Evolutionary conservation across 2,329 filamentous ascomycete species (phyloP).

Genomic region (Aspergillus hiratsukae): DNA sequence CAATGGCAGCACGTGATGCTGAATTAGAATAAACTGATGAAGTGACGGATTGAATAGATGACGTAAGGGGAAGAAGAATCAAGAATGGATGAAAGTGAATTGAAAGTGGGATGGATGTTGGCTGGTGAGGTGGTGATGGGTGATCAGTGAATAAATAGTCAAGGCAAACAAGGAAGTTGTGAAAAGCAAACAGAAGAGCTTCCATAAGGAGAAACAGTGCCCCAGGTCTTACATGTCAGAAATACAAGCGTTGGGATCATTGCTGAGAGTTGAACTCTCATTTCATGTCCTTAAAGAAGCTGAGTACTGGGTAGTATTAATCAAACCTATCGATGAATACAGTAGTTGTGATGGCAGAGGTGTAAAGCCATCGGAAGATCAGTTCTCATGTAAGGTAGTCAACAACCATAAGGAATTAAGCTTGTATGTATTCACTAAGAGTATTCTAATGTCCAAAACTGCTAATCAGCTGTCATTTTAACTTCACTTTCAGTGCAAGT

Average conservation of each 20-base stretch:
- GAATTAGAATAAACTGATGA: neutral
- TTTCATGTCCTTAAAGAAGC: neutral
- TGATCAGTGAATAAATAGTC: neutral
- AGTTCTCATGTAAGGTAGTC: neutral
- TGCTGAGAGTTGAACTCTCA: neutral
- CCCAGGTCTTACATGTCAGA: neutral
- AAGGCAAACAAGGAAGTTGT: neutral
- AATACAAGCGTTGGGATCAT: neutral
- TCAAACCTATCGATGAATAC: neutral
- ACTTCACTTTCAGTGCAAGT: neutral
- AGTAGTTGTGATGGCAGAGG: neutral
- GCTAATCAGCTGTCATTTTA: neutral
- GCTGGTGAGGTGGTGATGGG: neutral
- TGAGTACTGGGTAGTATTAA: neutral
- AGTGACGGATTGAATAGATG: neutral
- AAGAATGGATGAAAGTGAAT: neutral
- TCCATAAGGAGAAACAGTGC: neutral
- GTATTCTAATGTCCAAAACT: neutral
- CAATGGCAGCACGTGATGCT: neutral
- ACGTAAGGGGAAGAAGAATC: neutral
- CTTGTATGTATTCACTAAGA: neutral
- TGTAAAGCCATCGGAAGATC: neutral
- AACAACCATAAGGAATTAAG: neutral
- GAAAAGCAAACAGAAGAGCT: neutral
- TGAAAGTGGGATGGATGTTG: neutral